Percentiles rank a stretch among this genome's conserved stretches.
These are phyloP conservation scores for Vinca major DNA, from an alignment of 305 asterid species.

Conservation along the genomic window DNA sequence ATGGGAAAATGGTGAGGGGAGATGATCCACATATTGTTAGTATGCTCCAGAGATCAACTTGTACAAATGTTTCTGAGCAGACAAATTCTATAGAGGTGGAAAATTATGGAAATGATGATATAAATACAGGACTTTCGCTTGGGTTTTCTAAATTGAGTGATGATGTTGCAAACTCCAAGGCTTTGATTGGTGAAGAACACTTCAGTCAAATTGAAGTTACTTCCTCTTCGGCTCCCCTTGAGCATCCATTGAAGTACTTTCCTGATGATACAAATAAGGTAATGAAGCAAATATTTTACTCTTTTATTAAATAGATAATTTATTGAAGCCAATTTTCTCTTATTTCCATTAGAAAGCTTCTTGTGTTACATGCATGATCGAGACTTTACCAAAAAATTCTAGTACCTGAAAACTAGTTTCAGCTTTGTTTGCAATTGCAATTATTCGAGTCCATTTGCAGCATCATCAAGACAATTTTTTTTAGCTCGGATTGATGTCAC, in stretches of 20 bases:
- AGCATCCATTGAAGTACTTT: constrained; percentile 44
- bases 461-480: neutral
- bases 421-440: neutral
- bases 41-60: constrained; percentile 24
- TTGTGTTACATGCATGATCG: neutral
- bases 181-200: constrained; percentile 37
- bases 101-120: constrained; percentile 28
- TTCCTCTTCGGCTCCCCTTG: constrained; percentile 41
- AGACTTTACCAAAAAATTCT: neutral
- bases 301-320: neutral
- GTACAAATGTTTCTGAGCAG: constrained; percentile 31
- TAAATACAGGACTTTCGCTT: constrained; percentile 25
- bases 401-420: neutral
- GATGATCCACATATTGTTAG: constrained; percentile 24
- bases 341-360: neutral
- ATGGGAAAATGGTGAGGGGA: constrained; percentile 11
- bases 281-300: constrained; percentile 14
- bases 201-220: constrained; percentile 29
- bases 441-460: neutral
- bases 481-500: neutral
- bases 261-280: constrained; percentile 68
- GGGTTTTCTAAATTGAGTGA: constrained; percentile 27
- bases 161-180: constrained; percentile 40
- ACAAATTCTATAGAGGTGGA: constrained; percentile 27
- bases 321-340: neutral